A percentile compares a stretch with the other conserved stretches of the same genome.
Evolutionary conservation across 2,329 filamentous ascomycete species (phyloP).

Genomic region (Diplocarpon mali): DNA sequence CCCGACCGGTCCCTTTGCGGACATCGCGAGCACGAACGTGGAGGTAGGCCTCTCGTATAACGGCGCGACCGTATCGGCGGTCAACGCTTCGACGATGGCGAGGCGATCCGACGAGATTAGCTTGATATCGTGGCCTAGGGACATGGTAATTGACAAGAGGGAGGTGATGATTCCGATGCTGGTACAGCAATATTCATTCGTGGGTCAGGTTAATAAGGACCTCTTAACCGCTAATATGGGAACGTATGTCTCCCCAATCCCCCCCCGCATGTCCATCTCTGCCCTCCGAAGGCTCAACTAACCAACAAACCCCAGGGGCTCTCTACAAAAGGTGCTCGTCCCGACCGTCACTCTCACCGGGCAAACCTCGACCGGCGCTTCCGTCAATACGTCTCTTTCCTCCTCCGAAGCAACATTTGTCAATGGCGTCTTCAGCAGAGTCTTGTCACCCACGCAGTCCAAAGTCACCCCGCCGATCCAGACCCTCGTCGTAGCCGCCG

Average conservation of each 20-base stretch:
- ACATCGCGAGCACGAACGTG: conserved; percentile 41
- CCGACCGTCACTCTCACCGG: conserved; percentile 57
- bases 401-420: conserved; percentile 62
- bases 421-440: conserved; percentile 55
- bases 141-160: conserved; percentile 10
- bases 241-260: conserved; percentile 38
- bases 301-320: conserved; percentile 14
- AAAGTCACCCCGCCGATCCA: conserved; percentile 25
- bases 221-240: conserved; percentile 44
- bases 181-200: conserved; percentile 55
- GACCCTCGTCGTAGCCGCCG: conserved; percentile 27
- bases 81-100: conserved; percentile 25
- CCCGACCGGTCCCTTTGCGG: conserved; percentile 41
- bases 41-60: conserved; percentile 43
- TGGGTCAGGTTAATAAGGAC: conserved; percentile 53
- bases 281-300: conserved; percentile 31
- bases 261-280: neutral
- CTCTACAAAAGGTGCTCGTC: conserved; percentile 50
- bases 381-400: conserved; percentile 53
- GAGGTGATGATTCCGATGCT: conserved; percentile 28
- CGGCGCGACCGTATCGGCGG: conserved; percentile 40
- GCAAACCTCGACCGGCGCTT: conserved; percentile 37
- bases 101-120: conserved; percentile 14
- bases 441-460: conserved; percentile 18
- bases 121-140: conserved; percentile 16